Evolutionary conservation across 2,329 filamentous ascomycete genomes (phyloP).

Genomic region (Aspergillus sp.): DNA sequence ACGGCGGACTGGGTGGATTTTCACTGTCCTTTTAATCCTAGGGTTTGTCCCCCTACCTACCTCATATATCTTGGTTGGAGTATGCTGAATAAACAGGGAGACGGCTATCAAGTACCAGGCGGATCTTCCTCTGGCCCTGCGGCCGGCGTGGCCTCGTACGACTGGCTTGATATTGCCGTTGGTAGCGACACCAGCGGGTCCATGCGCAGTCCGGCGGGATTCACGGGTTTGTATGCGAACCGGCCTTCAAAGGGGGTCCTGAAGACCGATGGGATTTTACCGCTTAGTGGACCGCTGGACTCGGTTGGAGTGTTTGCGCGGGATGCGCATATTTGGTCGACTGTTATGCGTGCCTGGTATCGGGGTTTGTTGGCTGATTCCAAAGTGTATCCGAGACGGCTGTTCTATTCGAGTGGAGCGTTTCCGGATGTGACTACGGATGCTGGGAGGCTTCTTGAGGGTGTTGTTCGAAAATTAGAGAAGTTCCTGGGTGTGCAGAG

Average conservation of each 20-base stretch:
- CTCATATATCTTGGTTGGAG: too few relatives aligned
- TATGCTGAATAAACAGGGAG: conserved; percentile 16
- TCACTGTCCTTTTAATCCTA: conserved; percentile 39
- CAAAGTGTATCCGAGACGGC: conserved; percentile 21
- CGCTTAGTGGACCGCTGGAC: conserved; percentile 42
- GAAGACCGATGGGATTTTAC: conserved; percentile 43
- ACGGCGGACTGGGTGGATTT: conserved; percentile 37
- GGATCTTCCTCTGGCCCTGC: conserved; percentile 23
- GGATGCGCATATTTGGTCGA: conserved; percentile 17
- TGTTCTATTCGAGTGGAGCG: conserved; percentile 13
- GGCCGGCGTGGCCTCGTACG: conserved; percentile 31
- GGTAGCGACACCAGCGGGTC: conserved; percentile 30
- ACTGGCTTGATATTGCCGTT: conserved; percentile 31
- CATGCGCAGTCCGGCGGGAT: conserved; percentile 26
- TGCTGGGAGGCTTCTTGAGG: not conserved
- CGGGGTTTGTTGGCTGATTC: conserved; percentile 10
- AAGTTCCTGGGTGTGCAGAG: not conserved
- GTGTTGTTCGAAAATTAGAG: not conserved
- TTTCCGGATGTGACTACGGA: not conserved
- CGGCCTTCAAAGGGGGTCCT: conserved; percentile 46
- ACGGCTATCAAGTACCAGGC: conserved; percentile 31
- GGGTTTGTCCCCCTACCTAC: conserved; percentile 6
- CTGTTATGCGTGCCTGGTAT: conserved; percentile 16
- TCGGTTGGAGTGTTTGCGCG: conserved; percentile 46
- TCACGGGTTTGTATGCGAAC: conserved; percentile 44